These are phyloP conservation scores for Penicillium malachiteum DNA, from an alignment of 495 filamentous ascomycete genomes.

Conservation along the genomic window DNA sequence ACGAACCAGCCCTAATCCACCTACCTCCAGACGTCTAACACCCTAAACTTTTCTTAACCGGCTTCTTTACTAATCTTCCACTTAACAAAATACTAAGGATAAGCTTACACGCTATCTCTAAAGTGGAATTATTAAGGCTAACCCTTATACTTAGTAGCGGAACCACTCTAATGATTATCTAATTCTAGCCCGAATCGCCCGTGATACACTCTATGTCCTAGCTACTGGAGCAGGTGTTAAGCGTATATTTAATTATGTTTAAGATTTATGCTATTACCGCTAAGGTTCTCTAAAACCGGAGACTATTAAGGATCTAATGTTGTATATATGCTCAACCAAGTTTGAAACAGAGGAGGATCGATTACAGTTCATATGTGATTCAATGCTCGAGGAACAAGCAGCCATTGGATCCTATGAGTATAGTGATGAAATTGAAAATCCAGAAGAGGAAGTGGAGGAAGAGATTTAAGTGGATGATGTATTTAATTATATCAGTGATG, in stretches of 20 bases:
- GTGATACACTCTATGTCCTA: slow-evolving; percentile 8
- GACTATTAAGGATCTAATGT: slow-evolving; percentile 9
- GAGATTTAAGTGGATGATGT: no score
- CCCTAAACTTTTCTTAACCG: background rate
- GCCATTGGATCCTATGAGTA: no score
- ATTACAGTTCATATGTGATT: no score
- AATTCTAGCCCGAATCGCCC: slow-evolving; percentile 1
- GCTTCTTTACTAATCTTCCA: background rate
- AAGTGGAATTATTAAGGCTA: background rate
- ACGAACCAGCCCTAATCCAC: no score
- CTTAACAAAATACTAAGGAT: no score
- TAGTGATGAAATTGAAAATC: no score
- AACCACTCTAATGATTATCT: slow-evolving; percentile 6
- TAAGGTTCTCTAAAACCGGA: background rate
- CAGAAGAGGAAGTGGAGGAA: no score
- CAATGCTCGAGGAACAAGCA: no score
- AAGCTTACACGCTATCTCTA: slow-evolving; percentile 10
- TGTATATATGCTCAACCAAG: slow-evolving; percentile 7
- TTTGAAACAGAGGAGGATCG: no score
- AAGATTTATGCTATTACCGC: slow-evolving; percentile 16
- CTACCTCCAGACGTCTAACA: background rate
- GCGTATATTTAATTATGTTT: slow-evolving; percentile 14
- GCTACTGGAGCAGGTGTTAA: slow-evolving; percentile 10
- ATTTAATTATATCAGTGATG: no score
- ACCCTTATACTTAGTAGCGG: slow-evolving; percentile 4